phyloP scores from a whole-genome alignment of 176 grass and related monocot genomes.

The Stipa capillata region DNA sequence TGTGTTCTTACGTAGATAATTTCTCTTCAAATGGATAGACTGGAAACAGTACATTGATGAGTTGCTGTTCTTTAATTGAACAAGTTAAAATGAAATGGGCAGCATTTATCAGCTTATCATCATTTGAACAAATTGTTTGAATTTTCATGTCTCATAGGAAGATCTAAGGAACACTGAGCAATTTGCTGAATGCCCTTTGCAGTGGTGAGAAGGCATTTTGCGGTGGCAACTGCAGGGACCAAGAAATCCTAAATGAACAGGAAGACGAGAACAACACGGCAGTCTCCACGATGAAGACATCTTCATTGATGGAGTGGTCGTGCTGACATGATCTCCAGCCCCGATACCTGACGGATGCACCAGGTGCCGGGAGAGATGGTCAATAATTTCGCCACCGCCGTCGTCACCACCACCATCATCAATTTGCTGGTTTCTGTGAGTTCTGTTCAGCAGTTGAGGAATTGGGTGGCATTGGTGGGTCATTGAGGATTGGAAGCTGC shows the following conservation, averaged over 20 bases:
- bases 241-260: conserved; percentile 46
- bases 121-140: neutral
- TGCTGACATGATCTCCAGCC: conserved; percentile 36
- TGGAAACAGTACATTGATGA: neutral
- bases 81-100: neutral
- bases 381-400: neutral
- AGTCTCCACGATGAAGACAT: conserved; percentile 38
- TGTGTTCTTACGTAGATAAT: neutral
- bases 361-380: neutral
- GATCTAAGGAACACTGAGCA: neutral
- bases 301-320: conserved; percentile 54
- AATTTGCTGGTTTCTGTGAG: conserved; percentile 28
- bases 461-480: neutral
- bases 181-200: conserved; percentile 29
- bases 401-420: neutral
- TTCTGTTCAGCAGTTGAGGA: conserved; percentile 32
- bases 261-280: conserved; percentile 25
- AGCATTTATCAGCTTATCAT: neutral
- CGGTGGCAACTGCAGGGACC: conserved; percentile 43
- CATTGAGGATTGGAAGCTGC: conserved; percentile 6
- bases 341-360: neutral
- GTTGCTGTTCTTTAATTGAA: neutral
- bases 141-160: neutral
- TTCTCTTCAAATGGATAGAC: neutral
- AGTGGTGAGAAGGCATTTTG: conserved; percentile 66